Percentiles rank a stretch among this genome's conserved stretches.
These are phyloP conservation scores for Penicillium roqueforti DNA, from an alignment of 495 filamentous ascomycete genomes.

Conservation along the genomic window DNA sequence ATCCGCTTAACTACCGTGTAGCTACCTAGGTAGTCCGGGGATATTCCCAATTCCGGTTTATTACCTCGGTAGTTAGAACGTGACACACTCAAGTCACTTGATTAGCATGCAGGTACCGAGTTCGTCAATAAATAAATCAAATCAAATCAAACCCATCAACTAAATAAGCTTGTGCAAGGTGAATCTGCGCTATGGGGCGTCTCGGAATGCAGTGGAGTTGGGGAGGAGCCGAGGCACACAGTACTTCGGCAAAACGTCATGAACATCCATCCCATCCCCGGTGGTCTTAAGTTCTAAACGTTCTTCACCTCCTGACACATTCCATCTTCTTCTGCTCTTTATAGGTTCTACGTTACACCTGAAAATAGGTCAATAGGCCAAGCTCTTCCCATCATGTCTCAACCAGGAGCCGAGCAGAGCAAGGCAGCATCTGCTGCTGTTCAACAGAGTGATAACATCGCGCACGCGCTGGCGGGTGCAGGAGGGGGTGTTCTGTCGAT, in stretches of 20 bases:
- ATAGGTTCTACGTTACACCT: neutral
- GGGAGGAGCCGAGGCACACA: conserved; percentile 38
- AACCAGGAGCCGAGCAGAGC: conserved; percentile 30
- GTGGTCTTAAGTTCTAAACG: neutral
- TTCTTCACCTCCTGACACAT: conserved; percentile 9
- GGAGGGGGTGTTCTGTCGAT: conserved; percentile 93
- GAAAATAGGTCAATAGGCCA: neutral
- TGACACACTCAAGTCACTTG: neutral
- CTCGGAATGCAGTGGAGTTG: conserved; percentile 22
- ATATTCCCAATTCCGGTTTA: neutral
- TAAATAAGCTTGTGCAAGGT: neutral
- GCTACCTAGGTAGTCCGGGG: neutral
- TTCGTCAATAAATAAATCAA: neutral
- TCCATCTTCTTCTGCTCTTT: conserved; percentile 15
- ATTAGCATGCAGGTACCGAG: neutral
- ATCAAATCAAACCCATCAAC: neutral
- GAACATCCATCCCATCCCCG: conserved; percentile 24
- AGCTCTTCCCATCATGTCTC: conserved; percentile 35
- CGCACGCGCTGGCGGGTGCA: conserved; percentile 81
- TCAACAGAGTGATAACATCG: conserved; percentile 85
- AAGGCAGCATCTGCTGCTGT: conserved; percentile 45
- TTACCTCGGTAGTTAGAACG: too few relatives aligned
- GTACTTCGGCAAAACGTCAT: conserved; percentile 45
- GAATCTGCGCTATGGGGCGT: neutral
- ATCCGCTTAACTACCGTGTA: too few relatives aligned